Percentiles rank a stretch among this genome's conserved stretches.
phyloP scores from a whole-genome alignment of 2,329 filamentous ascomycete species.

The Aspergillus ibericus region DNA sequence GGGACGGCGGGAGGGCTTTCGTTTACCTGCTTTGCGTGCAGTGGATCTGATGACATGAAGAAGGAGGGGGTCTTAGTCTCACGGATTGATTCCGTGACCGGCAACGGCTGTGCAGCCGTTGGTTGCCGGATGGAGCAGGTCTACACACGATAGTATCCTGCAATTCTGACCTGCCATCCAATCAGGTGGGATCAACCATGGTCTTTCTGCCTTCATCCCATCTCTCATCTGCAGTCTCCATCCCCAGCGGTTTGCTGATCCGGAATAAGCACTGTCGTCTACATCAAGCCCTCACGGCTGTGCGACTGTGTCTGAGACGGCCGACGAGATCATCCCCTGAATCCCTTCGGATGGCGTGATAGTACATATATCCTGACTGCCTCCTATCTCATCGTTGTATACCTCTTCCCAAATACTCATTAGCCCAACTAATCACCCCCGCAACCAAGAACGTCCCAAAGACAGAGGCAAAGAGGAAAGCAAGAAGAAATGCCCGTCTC shows the following conservation, averaged over 20 bases:
- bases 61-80: neutral
- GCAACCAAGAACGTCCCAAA: neutral
- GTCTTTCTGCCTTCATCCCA: no score
- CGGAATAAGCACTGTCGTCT: neutral
- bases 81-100: neutral
- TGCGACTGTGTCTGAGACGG: no score
- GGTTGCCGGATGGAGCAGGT: neutral
- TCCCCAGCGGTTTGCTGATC: neutral
- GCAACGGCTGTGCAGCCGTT: neutral
- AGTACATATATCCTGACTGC: no score
- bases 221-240: no score
- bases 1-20: neutral
- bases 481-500: slow-evolving; percentile 30
- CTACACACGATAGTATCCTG: no score
- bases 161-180: no score
- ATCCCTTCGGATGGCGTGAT: no score
- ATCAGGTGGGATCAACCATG: no score
- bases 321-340: no score
- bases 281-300: no score
- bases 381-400: no score
- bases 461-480: neutral
- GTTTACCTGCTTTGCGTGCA: neutral
- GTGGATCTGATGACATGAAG: neutral
- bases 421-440: neutral
- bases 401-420: neutral